Evolutionary conservation across 225 moss, liverwort and hornwort species (phyloP).

Genomic region (Lunularia cruciata): DNA sequence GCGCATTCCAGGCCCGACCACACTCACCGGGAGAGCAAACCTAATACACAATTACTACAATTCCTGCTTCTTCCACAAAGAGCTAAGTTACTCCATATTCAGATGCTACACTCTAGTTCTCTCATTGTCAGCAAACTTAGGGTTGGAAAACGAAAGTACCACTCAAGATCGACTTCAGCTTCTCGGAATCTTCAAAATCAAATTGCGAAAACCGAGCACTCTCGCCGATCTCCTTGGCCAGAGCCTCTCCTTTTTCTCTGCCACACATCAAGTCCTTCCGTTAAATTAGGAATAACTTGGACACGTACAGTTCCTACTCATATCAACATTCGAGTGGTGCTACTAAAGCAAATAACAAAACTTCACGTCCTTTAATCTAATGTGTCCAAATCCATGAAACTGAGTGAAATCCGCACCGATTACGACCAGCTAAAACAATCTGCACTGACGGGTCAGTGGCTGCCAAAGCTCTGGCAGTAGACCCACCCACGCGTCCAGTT

Average conservation of each 20-base stretch:
- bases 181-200: conserved; percentile 56
- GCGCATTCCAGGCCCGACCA: background rate
- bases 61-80: background rate
- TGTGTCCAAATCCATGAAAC: no score
- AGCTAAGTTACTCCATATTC: background rate
- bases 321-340: no score
- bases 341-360: background rate
- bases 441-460: conserved; percentile 49
- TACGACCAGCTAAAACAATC: conserved; percentile 79
- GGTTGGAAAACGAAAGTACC: conserved; percentile 30
- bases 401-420: conserved; percentile 49
- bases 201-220: conserved; percentile 53
- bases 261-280: background rate
- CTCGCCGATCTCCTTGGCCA: conserved; percentile 57
- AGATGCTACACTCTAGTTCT: no score
- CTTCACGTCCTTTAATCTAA: background rate
- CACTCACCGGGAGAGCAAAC: no score
- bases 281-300: background rate
- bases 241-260: conserved; percentile 73
- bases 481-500: conserved; percentile 80
- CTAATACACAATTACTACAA: no score
- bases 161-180: conserved; percentile 58
- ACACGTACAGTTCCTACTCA: no score
- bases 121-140: background rate
- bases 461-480: conserved; percentile 67